Percentiles rank a stretch among this genome's conserved stretches.
Evolutionary conservation across 2,329 filamentous ascomycete genomes (phyloP).

Genomic region (Colletotrichum salicis): DNA sequence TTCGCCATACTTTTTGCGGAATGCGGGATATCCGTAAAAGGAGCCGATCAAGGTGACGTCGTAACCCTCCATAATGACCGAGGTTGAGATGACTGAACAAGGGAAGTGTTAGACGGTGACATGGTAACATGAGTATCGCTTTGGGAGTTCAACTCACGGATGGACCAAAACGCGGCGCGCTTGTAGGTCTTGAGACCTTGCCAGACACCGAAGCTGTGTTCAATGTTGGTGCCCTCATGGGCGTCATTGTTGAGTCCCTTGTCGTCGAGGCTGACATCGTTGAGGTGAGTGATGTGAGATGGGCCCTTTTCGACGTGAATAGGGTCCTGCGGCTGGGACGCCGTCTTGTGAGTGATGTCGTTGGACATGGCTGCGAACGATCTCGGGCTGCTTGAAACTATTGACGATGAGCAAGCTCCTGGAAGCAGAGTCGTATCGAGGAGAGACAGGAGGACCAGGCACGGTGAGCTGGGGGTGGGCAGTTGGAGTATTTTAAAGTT

Average conservation of each 20-base stretch:
- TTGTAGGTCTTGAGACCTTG: constrained; percentile 53
- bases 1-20: constrained; percentile 53
- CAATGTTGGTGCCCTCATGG: constrained; percentile 47
- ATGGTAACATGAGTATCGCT: no score
- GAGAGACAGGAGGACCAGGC: background rate
- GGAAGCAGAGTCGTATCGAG: constrained; percentile 21
- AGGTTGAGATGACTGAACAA: constrained; percentile 52
- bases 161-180: constrained; percentile 52
- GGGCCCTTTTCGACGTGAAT: constrained; percentile 45
- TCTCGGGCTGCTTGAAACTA: constrained; percentile 14
- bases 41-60: constrained; percentile 58
- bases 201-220: constrained; percentile 48
- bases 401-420: constrained; percentile 24
- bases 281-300: constrained; percentile 43
- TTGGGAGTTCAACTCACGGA: constrained; percentile 43
- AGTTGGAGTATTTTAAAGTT: constrained; percentile 26
- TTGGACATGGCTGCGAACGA: constrained; percentile 20
- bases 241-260: constrained; percentile 52
- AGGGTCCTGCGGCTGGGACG: constrained; percentile 30
- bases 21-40: constrained; percentile 56
- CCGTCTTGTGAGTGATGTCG: constrained; percentile 21
- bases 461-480: constrained; percentile 8
- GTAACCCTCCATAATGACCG: constrained; percentile 63
- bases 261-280: constrained; percentile 48
- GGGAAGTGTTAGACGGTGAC: background rate